A percentile compares a stretch with the other conserved stretches of the same genome.
Evolutionary conservation across 495 filamentous ascomycete genomes (phyloP).

Genomic region (Xeromyces bisporus): DNA sequence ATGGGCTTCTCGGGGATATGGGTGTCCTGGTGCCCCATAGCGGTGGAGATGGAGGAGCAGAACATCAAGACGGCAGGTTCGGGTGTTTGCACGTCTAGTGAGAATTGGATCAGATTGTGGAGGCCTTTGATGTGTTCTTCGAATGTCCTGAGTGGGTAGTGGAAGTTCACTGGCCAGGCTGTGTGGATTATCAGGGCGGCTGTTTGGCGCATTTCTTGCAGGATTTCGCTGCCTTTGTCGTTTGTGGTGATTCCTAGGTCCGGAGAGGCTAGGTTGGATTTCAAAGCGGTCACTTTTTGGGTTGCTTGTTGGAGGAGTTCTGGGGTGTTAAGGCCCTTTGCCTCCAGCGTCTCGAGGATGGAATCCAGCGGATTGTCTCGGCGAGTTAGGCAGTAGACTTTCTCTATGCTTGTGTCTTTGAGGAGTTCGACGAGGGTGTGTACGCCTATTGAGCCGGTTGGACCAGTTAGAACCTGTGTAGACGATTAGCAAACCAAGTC

Average conservation of each 20-base stretch:
- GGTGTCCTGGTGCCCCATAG: neutral
- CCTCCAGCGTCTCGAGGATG: conserved; percentile 15
- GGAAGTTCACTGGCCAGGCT: conserved; percentile 45
- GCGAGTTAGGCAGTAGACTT: conserved; percentile 38
- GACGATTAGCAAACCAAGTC: neutral
- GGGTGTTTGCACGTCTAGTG: conserved; percentile 24
- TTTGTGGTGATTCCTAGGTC: conserved; percentile 28
- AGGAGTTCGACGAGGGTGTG: conserved; percentile 34
- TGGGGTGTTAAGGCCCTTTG: conserved; percentile 15
- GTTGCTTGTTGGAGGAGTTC: conserved; percentile 9
- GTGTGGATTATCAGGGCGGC: conserved; percentile 37
- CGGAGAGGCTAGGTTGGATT: conserved; percentile 20
- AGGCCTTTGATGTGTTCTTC: conserved; percentile 32
- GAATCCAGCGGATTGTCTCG: conserved; percentile 11
- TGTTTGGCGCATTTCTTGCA: conserved; percentile 19
- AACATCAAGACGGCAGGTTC: conserved; percentile 33
- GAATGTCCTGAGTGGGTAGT: conserved; percentile 23
- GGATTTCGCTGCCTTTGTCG: conserved; percentile 1
- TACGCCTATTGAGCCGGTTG: conserved; percentile 41
- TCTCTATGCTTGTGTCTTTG: conserved; percentile 21
- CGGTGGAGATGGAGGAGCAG: conserved; percentile 34
- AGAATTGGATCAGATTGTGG: conserved; percentile 36
- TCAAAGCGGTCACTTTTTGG: conserved; percentile 23
- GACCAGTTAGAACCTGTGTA: conserved; percentile 37
- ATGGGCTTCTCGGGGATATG: conserved; percentile 28